Base-by-base conservation (phyloP, 2,329 filamentous ascomycete species). In the Aspergillus cejpii region DNA sequence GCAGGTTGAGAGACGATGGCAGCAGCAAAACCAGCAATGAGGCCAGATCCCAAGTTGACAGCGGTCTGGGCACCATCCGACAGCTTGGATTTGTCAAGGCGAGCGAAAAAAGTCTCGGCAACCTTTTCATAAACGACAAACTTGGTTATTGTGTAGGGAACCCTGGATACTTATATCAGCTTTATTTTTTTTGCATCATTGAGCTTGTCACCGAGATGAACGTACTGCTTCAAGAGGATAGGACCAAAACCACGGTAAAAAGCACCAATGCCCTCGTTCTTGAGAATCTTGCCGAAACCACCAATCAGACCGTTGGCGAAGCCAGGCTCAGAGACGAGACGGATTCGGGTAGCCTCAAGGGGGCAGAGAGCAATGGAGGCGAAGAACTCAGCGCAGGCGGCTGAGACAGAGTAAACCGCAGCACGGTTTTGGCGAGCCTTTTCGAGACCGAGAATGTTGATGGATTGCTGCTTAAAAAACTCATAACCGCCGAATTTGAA, bases 401-500 rank as follows among this genome's bases (percentile, higher is more conserved):
- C 72, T 20, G 77, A 78, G 57, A 78, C 85, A 56, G 88, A 79
- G 78, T 91, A 91, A 73, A 91, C 82, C 56, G 80, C 81, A 51
- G 84, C 88, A 60, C 85, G 80, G 81, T 90, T 87, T 70, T 87
- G 79, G 61, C 77, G 76, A 60, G 86, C 86, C 54, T 75, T 80
- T 72, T 90, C 85, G 67, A 83, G 82, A 65, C 88, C 88, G 63
- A 94, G 72, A 52, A 77, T 50, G 77, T 87, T 84, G 73, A 94
- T 92, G 66, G 76, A 80, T 74, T 91, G 85, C 76, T 90, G 80
- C 84, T 94, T 94, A 84, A 94, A 94, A 75, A 94, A 84, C 76
- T 94, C 88, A 73, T 94, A 94, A 69, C 88, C 88, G 71, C 88
- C 88, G 71, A 92, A 92, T 77, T 94, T 94, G 79, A 92, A 83